Percentiles rank a stretch among this genome's conserved stretches.
These are phyloP conservation scores for Sclerotinia borealis DNA, from an alignment of 2,329 filamentous ascomycete genomes.

Conservation along the genomic window DNA sequence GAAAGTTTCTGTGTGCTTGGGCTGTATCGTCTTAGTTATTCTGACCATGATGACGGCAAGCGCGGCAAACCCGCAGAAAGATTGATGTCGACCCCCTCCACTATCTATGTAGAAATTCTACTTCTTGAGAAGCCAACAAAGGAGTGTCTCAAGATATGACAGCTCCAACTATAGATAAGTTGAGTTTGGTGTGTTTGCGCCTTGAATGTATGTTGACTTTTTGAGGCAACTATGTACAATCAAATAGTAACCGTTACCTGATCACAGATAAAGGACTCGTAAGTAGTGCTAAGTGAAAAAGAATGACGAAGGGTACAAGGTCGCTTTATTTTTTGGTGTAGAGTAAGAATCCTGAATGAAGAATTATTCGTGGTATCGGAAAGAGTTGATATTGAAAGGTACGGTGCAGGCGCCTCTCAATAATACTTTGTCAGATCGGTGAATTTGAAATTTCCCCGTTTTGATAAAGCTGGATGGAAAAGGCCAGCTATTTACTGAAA, in stretches of 20 bases:
- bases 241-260: slow-evolving; percentile 11
- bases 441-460: not conserved
- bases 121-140: slow-evolving; percentile 27
- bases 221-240: slow-evolving; percentile 10
- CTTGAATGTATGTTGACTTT: slow-evolving; percentile 2
- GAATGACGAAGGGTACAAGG: slow-evolving; percentile 7
- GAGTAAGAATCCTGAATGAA: slow-evolving; percentile 9
- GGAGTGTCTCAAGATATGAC: slow-evolving; percentile 33
- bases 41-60: slow-evolving; percentile 56
- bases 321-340: not conserved
- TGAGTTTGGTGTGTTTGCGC: slow-evolving; percentile 14
- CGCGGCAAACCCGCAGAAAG: slow-evolving; percentile 52
- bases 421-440: slow-evolving; percentile 14
- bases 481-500: slow-evolving; percentile 19
- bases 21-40: slow-evolving; percentile 61
- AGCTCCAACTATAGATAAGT: slow-evolving; percentile 25
- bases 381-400: slow-evolving; percentile 24
- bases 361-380: slow-evolving; percentile 21
- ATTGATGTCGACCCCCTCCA: slow-evolving; percentile 44
- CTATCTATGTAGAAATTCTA: slow-evolving; percentile 32
- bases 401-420: slow-evolving; percentile 34
- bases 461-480: slow-evolving; percentile 15
- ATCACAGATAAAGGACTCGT: slow-evolving; percentile 9
- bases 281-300: not conserved
- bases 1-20: slow-evolving; percentile 61